Conservation (phyloP, 768 basidiomycete species). For the Termitomyces sp. region DNA sequence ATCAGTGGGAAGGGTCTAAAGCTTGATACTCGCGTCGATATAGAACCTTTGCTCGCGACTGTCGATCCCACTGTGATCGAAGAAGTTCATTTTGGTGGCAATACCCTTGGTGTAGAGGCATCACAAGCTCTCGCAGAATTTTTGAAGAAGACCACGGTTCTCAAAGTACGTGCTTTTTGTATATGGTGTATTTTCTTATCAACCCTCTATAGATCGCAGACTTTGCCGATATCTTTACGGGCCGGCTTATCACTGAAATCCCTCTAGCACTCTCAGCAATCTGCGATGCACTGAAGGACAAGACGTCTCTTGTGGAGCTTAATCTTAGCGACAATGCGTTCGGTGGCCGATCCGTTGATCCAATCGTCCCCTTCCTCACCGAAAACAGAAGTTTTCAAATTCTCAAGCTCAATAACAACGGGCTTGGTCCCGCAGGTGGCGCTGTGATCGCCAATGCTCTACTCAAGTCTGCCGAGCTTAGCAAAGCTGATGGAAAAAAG, state of each 20-base stretch:
- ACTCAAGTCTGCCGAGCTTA: conserved; percentile 63
- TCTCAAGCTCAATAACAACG: conserved; percentile 94
- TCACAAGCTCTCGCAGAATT: conserved; percentile 79
- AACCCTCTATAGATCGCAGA: conserved; percentile 67
- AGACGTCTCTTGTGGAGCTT: conserved; percentile 77
- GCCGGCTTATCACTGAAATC: conserved; percentile 93
- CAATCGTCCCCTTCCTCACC: conserved; percentile 86
- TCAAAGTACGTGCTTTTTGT: conserved; percentile 54
- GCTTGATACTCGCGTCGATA: conserved; percentile 69
- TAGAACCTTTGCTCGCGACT: conserved; percentile 64
- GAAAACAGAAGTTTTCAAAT: conserved; percentile 77
- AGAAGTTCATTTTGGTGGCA: conserved; percentile 91
- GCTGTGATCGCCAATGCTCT: conserved; percentile 81
- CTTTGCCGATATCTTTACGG: conserved; percentile 97
- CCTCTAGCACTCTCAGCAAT: conserved; percentile 83
- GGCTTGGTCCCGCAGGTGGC: conserved; percentile 89
- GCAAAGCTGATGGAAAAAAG: conserved; percentile 55
- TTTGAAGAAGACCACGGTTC: conserved; percentile 53
- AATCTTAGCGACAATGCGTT: conserved; percentile 96
- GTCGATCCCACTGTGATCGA: conserved; percentile 64
- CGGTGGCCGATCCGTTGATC: conserved; percentile 90
- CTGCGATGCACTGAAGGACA: conserved; percentile 80
- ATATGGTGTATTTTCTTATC: not conserved
- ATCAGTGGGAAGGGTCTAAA: conserved; percentile 68
- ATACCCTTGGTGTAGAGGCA: conserved; percentile 91